Base-by-base conservation (phyloP, 1,284 basidiomycete genomes). In the Rhodotorula sp. region DNA sequence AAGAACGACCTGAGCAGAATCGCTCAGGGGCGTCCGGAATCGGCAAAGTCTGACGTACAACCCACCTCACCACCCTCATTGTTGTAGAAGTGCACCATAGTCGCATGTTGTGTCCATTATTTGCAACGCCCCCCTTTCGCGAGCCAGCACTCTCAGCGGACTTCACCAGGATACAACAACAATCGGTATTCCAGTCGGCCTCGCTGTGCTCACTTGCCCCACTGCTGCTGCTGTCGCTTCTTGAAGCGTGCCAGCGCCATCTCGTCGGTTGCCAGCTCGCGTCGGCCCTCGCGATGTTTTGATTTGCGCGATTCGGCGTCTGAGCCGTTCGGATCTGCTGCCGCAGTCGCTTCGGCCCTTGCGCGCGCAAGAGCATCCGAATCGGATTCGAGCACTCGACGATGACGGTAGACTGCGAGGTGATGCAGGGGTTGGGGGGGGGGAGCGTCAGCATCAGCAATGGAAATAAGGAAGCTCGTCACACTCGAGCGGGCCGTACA, bases 241-340 rank as follows among this genome's bases (percentile, higher is more conserved):
- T 91, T 91, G 83, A 91, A 92, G 26, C 90, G 86, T 79, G 91
- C 89, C 89, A 91, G 90, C 70, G 93, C 93, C 80, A 89, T 80
- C 78, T 96, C 93, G 77, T 97, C 95, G 2, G 93, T 96, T 4
- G 94, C 93, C 84, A 88, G 88, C 77, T 94, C 90, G 29, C 84
- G 83, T 70, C 86, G 56, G 2, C 64, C 55, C 86, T 30, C 85
- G 80, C 94, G 2, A 91, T 95, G 3, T 91, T 85, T 12, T 10
- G 20, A 10, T 33, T 84, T 83, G 68, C 86, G 84, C 46, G 62
- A 53, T 18, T 64, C 55, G 17, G 54, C 30, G 51, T 73, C 64
- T 7, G 64, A 51, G 26, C 45, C 26, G 7, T 59, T n/a, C 22
- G 63, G 60, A 20, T 91, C 79, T 5, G 60, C 64, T 3, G 62